Evolutionary conservation across 257 asterid species (phyloP).

Genomic region (Scutellaria baicalensis): DNA sequence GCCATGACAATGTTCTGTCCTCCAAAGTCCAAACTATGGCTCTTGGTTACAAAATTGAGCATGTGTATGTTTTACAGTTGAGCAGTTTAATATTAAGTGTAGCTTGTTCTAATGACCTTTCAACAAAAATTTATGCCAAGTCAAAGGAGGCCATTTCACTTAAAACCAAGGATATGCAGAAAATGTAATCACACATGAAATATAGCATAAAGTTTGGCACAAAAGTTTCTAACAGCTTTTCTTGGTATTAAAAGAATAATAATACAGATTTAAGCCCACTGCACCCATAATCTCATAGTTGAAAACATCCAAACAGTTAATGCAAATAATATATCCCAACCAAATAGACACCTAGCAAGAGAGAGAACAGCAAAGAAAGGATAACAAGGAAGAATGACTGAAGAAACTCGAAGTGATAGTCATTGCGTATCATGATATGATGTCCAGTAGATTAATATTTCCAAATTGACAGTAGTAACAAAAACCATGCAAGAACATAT

Average conservation of each 20-base stretch:
- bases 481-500: not conserved
- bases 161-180: not conserved
- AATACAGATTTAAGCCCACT: not conserved
- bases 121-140: not conserved
- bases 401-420: not conserved
- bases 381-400: not conserved
- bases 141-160: not conserved
- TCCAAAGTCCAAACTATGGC: constrained; percentile 12
- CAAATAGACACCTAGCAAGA: not conserved
- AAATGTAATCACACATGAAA: not conserved
- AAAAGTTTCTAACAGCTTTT: not conserved
- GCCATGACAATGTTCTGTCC: not conserved
- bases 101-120: not conserved
- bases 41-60: not conserved
- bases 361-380: not conserved
- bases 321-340: not conserved
- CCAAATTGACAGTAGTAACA: not conserved
- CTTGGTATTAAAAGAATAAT: not conserved
- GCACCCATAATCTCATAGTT: not conserved
- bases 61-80: not conserved
- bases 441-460: not conserved
- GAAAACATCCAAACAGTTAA: not conserved
- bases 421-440: not conserved
- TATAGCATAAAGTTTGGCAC: not conserved
- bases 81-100: not conserved